Evolutionary conservation across 192 early-diverging fungal species (phyloP).

Genomic region (Funneliformis geosporum): DNA sequence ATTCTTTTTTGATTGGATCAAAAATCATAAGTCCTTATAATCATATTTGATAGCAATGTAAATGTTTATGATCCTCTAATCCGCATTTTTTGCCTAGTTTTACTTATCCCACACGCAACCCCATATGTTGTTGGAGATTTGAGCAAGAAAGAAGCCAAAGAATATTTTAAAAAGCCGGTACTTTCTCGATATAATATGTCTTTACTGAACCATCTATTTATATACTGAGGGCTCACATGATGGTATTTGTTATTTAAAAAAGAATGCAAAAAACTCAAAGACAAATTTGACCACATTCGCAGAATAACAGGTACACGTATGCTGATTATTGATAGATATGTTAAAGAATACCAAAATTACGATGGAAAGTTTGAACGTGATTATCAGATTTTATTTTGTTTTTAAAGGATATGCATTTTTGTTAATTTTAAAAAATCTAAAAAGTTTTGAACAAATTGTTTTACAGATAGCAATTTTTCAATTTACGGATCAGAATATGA

Average conservation of each 20-base stretch:
- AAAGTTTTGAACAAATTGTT: background rate
- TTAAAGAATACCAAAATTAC: conserved; percentile 14
- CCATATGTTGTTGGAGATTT: conserved; percentile 26
- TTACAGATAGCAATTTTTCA: background rate
- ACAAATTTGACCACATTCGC: no score
- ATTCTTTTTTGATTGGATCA: background rate
- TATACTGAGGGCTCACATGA: conserved; percentile 2
- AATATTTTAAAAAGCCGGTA: conserved; percentile 24
- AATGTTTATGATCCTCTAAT: conserved; percentile 21
- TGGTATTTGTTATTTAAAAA: background rate
- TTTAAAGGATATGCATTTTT: no score
- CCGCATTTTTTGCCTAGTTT: conserved; percentile 17
- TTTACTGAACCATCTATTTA: conserved; percentile 26
- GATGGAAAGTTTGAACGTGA: background rate
- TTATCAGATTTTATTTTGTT: no score
- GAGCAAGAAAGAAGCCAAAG: conserved; percentile 16
- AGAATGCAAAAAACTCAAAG: no score
- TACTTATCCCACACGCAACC: conserved; percentile 20
- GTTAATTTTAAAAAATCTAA: no score
- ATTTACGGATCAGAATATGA: no score
- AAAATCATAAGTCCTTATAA: conserved; percentile 12
- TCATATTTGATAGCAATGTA: conserved; percentile 26
- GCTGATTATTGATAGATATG: conserved; percentile 7
- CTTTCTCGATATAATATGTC: conserved; percentile 20
- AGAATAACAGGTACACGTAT: background rate